These are phyloP conservation scores for Candida vartiovaarae DNA, from an alignment of 805 yeast genomes.

Conservation along the genomic window DNA sequence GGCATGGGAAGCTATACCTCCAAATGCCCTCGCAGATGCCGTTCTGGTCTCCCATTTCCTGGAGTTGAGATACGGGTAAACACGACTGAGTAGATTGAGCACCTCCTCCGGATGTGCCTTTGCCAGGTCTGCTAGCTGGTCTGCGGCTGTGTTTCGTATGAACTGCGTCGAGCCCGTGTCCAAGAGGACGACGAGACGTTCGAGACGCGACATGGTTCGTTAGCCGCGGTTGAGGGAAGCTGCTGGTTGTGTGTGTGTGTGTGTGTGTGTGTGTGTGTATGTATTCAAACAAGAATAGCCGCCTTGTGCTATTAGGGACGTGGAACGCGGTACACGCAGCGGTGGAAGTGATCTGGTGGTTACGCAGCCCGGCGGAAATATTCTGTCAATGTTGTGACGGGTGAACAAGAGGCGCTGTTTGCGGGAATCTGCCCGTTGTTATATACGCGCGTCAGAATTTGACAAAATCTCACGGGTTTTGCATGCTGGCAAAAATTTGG, in stretches of 20 bases:
- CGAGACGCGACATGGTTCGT: slow-evolving; percentile 31
- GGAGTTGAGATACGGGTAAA: slow-evolving; percentile 79
- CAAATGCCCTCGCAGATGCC: slow-evolving; percentile 91
- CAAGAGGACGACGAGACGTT: slow-evolving; percentile 41
- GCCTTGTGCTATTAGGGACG: no score
- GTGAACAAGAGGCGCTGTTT: not conserved
- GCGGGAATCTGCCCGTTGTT: not conserved
- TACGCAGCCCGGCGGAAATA: not conserved
- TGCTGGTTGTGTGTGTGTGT: no score
- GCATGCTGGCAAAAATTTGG: no score
- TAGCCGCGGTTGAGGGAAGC: slow-evolving; percentile 1
- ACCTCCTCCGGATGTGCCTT: slow-evolving; percentile 93
- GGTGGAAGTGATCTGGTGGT: not conserved
- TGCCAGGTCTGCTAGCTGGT: slow-evolving; percentile 90
- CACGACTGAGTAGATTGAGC: slow-evolving; percentile 73
- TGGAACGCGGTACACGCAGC: no score
- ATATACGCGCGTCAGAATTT: not conserved
- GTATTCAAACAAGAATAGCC: no score
- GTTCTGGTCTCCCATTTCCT: slow-evolving; percentile 94
- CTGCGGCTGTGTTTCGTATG: slow-evolving; percentile 94
- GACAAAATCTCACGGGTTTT: no score
- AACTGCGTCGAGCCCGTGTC: slow-evolving; percentile 95
- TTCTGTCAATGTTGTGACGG: not conserved
- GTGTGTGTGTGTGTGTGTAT: no score
- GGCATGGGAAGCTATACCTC: slow-evolving; percentile 81